Base-by-base conservation (phyloP, 352 stramenopile species). In the Globisporangium camurandrum region DNA sequence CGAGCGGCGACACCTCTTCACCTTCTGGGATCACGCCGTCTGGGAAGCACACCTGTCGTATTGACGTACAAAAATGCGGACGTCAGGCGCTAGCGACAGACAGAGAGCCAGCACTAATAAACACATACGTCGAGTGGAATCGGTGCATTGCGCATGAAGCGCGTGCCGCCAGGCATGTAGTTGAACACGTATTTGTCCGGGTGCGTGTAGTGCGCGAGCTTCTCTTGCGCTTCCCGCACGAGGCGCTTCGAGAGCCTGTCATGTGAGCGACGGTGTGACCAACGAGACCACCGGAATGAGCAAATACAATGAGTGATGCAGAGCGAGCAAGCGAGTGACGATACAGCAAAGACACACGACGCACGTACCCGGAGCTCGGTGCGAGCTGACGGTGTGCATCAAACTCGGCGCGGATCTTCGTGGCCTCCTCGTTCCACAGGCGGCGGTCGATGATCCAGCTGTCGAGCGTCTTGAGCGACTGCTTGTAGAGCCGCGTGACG, bases 61-160 rank as follows among this genome's bases (percentile, higher is more conserved):
- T n/a, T n/a, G n/a, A n/a, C n/a, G n/a, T n/a, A n/a, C 28, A 23
- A 9, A 23, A 19, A 30, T 34, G 19, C 7, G 31, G 5, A 38
- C 3, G n/a, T 10, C 3, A 16, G 2, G 31, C 4, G 31, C 31
- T 4, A n/a, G 31, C 11, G 22, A 42, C 16, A 38, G 9, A 37
- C 16, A 41, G 9, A 31, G 23, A 51, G 17, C 6, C 19, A 3
- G n/a, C 9, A 42, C 27, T 19, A 51, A 31, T 2, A 39, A 16
- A 39, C 1, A 64, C 59, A 54, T 58, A 97, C 87, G 58, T 97
- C 84, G 27, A 98, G 81, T 36, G 96, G 95, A 46, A 96, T 89
- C 26, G 97, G 93, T 33, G 96, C 88, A 70, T 99, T 99, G 49
- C 97, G 86, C 96, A 99, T 99, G 71, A 98, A 99, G 49, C 97